phyloP scores from a whole-genome alignment of 2,329 filamentous ascomycete species.

The Fusarium anthophilum region DNA sequence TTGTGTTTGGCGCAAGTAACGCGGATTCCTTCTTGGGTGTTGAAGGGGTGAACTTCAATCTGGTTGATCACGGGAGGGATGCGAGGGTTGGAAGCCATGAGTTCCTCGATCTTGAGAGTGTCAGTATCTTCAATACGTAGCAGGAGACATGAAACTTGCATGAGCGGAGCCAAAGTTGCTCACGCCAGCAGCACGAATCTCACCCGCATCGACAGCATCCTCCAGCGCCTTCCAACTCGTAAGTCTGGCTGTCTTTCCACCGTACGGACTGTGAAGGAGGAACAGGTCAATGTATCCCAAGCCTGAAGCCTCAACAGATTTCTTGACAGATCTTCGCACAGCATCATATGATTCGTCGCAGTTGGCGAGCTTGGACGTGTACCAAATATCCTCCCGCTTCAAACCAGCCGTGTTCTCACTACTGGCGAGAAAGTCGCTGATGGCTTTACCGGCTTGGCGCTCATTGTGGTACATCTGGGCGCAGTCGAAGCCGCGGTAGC shows the following conservation, averaged over 20 bases:
- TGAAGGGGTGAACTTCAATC: conserved; percentile 85
- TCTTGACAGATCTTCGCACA: conserved; percentile 72
- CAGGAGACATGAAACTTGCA: conserved; percentile 53
- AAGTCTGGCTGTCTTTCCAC: conserved; percentile 72
- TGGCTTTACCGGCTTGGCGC: conserved; percentile 71
- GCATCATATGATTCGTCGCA: conserved; percentile 72
- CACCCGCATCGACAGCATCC: conserved; percentile 77
- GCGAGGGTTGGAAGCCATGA: conserved; percentile 69
- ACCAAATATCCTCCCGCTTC: conserved; percentile 76
- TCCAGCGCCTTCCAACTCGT: conserved; percentile 81
- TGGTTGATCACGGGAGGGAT: conserved; percentile 79
- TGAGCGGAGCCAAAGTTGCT: conserved; percentile 83
- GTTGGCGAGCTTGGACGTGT: conserved; percentile 80
- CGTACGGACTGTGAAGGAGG: conserved; percentile 81
- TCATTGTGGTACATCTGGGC: conserved; percentile 75
- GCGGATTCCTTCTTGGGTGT: conserved; percentile 74
- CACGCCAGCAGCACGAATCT: conserved; percentile 76
- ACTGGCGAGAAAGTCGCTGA: conserved; percentile 64
- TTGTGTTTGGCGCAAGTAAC: conserved; percentile 71
- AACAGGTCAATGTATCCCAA: conserved; percentile 83
- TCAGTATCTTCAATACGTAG: accelerated
- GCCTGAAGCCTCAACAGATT: conserved; percentile 71
- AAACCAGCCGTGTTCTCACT: conserved; percentile 60
- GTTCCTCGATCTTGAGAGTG: conserved; percentile 67
- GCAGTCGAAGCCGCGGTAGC: conserved; percentile 62